These are phyloP conservation scores for Oenanthe javanica DNA, from an alignment of 140 eudicot genomes.

Conservation along the genomic window DNA sequence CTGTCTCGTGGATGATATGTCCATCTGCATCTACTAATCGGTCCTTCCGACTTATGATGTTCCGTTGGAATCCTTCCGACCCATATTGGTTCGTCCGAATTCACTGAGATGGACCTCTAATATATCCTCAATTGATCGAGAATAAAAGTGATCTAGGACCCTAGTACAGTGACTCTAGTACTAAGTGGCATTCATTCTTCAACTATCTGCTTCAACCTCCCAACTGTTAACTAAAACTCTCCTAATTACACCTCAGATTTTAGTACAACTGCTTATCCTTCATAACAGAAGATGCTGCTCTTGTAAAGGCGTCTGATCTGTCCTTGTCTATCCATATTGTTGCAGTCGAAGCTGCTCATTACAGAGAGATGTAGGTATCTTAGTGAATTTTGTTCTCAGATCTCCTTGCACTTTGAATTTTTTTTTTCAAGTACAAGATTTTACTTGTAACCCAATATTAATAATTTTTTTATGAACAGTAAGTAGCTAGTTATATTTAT, in stretches of 20 bases:
- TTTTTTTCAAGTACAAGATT: not conserved
- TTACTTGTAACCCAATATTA: not conserved
- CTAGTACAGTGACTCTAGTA: no score
- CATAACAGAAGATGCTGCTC: slow-evolving; percentile 72
- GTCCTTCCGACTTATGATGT: no score
- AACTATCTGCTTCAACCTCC: not conserved
- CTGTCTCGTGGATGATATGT: no score
- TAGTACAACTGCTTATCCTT: not conserved
- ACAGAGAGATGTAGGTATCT: slow-evolving; percentile 95
- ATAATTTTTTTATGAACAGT: not conserved
- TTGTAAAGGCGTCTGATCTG: slow-evolving; percentile 89
- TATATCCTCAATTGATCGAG: no score
- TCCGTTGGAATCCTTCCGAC: no score
- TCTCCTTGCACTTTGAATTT: not conserved
- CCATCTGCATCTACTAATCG: no score
- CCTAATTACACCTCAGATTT: not conserved
- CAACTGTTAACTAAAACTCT: not conserved
- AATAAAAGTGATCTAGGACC: no score
- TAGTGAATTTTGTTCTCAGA: slow-evolving; percentile 9
- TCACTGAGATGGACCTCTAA: no score
- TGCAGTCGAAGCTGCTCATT: slow-evolving; percentile 98
- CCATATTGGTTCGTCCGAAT: no score
- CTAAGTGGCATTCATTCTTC: not conserved
- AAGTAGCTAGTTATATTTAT: slow-evolving; percentile 10
- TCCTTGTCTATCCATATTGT: slow-evolving; percentile 91